Percentiles rank a stretch among this genome's conserved stretches.
These are phyloP conservation scores for Elsinoe ampelina DNA, from an alignment of 2,329 filamentous ascomycete genomes.

Conservation along the genomic window DNA sequence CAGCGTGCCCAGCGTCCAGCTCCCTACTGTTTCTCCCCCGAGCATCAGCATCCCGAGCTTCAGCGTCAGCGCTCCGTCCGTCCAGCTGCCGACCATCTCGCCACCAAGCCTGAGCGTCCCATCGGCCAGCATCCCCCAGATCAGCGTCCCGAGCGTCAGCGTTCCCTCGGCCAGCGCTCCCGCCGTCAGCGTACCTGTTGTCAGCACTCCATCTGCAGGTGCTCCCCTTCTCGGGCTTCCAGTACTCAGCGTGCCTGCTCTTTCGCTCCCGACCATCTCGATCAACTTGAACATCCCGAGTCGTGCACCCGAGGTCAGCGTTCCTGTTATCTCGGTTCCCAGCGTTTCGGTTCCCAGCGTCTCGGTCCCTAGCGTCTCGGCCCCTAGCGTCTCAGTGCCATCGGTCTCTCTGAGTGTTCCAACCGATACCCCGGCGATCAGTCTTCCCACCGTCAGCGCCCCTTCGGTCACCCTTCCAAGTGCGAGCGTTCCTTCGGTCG, in stretches of 20 bases:
- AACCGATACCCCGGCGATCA: background rate
- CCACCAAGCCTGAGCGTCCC: background rate
- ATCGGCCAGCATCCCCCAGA: background rate
- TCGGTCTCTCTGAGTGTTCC: background rate
- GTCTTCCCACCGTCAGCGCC: background rate
- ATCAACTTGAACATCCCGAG: background rate
- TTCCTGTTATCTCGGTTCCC: background rate
- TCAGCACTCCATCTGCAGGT: background rate
- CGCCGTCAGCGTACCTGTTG: background rate
- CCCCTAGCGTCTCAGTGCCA: background rate
- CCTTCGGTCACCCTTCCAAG: background rate
- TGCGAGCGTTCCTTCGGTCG: background rate
- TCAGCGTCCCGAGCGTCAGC: background rate
- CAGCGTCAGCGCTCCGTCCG: background rate
- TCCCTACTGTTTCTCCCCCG: background rate
- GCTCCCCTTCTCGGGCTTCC: background rate
- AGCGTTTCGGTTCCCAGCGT: constrained; percentile 1
- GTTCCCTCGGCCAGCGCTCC: background rate
- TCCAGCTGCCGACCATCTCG: background rate
- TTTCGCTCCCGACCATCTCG: background rate
- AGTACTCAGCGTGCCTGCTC: background rate
- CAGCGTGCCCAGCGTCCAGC: background rate
- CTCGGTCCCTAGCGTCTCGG: background rate
- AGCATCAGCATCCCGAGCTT: background rate
- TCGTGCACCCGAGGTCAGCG: background rate